phyloP scores from a whole-genome alignment of 371 early-diverging fungal genomes.

The Dinochytrium kinnereticum region DNA sequence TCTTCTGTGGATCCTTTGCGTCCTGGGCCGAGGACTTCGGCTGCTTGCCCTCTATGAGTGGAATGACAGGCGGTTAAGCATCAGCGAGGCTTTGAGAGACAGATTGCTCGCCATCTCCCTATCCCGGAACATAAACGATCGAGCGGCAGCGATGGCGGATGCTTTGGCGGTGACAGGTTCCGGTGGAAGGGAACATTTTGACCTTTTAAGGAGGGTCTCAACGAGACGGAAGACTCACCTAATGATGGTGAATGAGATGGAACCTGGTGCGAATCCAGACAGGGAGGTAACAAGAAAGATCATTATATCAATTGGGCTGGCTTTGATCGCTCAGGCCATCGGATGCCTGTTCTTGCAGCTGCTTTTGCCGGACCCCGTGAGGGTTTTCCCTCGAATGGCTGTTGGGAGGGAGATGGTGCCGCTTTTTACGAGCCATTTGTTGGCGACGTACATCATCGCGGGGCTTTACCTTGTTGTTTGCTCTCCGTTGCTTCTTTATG shows the following conservation, averaged over 20 bases:
- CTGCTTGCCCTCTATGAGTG: not conserved
- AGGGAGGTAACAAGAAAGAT: not conserved
- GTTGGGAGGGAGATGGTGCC: not conserved
- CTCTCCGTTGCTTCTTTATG: not conserved
- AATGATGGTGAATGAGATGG: not conserved
- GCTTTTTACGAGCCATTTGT: not conserved
- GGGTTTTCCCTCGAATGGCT: not conserved
- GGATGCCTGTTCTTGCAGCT: conserved; percentile 4
- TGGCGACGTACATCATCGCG: not conserved
- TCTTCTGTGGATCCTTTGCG: conserved; percentile 7
- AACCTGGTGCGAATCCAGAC: conserved; percentile 1
- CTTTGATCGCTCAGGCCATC: not conserved
- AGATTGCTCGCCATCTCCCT: not conserved
- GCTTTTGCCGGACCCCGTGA: conserved; percentile 3
- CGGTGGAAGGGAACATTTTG: not conserved
- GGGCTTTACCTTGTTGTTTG: conserved; percentile 1
- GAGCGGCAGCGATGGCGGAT: not conserved
- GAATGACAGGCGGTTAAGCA: not conserved
- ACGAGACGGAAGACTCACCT: not conserved
- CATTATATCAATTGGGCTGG: not conserved
- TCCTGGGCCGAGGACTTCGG: not conserved
- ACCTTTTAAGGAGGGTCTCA: not conserved
- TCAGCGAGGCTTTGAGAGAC: not conserved
- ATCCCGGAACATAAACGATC: not conserved
- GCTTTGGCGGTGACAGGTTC: not conserved